These are phyloP conservation scores for Venturia pyrina DNA, from an alignment of 2,329 filamentous ascomycete genomes.

Conservation along the genomic window DNA sequence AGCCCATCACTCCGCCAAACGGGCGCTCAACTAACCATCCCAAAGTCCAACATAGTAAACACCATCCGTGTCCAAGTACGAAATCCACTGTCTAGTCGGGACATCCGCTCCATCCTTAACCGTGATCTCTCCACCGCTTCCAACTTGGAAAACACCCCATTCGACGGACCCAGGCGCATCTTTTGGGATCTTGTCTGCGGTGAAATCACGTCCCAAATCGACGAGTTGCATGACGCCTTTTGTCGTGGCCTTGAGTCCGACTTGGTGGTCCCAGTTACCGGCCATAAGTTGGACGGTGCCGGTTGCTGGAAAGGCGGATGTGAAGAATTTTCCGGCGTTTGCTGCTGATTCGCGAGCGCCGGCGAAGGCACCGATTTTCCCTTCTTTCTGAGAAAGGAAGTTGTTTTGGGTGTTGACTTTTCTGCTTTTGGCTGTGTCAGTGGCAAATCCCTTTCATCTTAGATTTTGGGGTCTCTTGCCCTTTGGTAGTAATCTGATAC, in stretches of 20 bases:
- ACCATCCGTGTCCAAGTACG: constrained; percentile 9
- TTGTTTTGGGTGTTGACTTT: constrained; percentile 6
- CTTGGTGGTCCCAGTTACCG: constrained; percentile 7
- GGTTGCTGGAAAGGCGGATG: not conserved
- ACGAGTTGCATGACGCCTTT: constrained; percentile 7
- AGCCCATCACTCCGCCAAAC: not conserved
- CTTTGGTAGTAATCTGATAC: not conserved
- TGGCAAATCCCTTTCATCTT: not conserved
- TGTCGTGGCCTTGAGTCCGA: not conserved
- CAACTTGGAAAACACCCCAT: constrained; percentile 10
- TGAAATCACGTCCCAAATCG: constrained; percentile 1
- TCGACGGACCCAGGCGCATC: not conserved
- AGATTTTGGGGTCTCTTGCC: not conserved
- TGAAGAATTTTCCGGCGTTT: constrained; percentile 10
- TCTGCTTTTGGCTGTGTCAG: not conserved
- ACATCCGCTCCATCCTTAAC: constrained; percentile 8
- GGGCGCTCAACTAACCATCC: constrained; percentile 7
- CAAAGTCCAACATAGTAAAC: constrained; percentile 10
- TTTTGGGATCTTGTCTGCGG: not conserved
- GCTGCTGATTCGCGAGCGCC: constrained; percentile 1
- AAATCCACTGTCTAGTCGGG: constrained; percentile 9
- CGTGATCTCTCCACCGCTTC: not conserved
- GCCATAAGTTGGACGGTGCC: constrained; percentile 3
- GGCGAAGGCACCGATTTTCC: constrained; percentile 6
- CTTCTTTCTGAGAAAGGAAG: constrained; percentile 4